These are phyloP conservation scores for Paraurostyla sp. DNA, from an alignment of 73 alveolate species.

Conservation along the genomic window DNA sequence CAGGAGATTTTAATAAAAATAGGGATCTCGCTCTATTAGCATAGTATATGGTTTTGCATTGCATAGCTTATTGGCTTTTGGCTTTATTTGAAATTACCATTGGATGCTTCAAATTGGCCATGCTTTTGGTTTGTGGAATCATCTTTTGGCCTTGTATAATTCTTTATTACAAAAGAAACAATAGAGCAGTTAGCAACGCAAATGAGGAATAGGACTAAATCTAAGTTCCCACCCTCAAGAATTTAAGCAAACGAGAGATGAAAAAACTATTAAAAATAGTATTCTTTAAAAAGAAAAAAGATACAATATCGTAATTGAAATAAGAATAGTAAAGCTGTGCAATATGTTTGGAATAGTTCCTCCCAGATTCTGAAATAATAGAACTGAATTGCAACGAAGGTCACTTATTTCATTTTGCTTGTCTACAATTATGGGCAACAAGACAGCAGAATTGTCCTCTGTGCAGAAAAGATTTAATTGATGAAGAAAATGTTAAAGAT, in stretches of 20 bases:
- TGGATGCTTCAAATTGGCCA: slow-evolving; percentile 7
- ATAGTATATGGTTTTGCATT: neutral
- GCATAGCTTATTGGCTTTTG: slow-evolving; percentile 1
- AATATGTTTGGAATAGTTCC: slow-evolving; percentile 11
- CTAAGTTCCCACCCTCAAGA: neutral
- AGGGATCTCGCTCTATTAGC: too few relatives aligned
- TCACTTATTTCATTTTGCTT: slow-evolving; percentile 26
- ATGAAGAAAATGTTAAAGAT: slow-evolving; percentile 14
- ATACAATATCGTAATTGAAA: neutral
- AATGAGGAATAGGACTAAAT: neutral
- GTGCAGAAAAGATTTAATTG: slow-evolving; percentile 35
- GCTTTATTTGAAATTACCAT: slow-evolving; percentile 18
- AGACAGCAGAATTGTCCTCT: slow-evolving; percentile 39
- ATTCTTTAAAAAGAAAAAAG: slow-evolving; percentile 25
- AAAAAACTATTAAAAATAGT: slow-evolving; percentile 10
- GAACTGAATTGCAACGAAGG: slow-evolving; percentile 51
- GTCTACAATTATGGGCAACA: slow-evolving; percentile 25
- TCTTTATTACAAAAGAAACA: neutral
- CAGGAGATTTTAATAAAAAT: neutral
- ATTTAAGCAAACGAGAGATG: neutral
- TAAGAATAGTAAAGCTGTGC: slow-evolving; percentile 5
- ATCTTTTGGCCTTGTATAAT: slow-evolving; percentile 29
- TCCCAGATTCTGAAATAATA: neutral
- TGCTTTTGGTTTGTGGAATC: slow-evolving; percentile 5
- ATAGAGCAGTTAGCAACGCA: neutral